Percentiles rank a stretch among this genome's conserved stretches.
Evolutionary conservation across 1,284 basidiomycete genomes (phyloP).

Genomic region (Boletus semigastroideus): DNA sequence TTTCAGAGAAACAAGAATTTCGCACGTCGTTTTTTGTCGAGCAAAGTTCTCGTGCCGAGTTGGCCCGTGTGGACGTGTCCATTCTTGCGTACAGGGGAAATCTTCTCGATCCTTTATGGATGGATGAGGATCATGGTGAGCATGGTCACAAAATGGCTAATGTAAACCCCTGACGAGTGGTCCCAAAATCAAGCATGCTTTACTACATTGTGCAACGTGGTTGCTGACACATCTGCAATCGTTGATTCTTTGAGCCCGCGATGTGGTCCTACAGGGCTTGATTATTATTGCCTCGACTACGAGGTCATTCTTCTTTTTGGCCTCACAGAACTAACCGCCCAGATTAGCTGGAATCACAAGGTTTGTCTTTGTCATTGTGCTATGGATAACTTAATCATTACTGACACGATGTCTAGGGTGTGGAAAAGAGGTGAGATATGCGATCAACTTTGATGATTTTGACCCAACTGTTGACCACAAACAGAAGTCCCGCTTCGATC

Average conservation of each 20-base stretch:
- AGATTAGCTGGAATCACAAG: conserved; percentile 19
- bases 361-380: conserved; percentile 3
- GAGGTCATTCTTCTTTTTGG: conserved; percentile 17
- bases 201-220: conserved; percentile 8
- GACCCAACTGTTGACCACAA: not conserved
- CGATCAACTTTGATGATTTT: not conserved
- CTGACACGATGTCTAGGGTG: conserved; percentile 13
- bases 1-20: conserved; percentile 15
- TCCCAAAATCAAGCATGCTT: conserved; percentile 6
- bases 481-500: conserved; percentile 38
- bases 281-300: conserved; percentile 5
- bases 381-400: too few species aligned
- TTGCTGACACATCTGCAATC: conserved; percentile 13
- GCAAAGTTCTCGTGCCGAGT: not conserved
- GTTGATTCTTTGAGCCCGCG: not conserved
- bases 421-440: conserved; percentile 27
- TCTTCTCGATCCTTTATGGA: conserved; percentile 14
- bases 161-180: not conserved
- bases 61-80: not conserved
- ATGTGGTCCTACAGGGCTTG: not conserved
- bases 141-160: not conserved
- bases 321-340: conserved; percentile 19
- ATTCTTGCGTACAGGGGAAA: conserved; percentile 17
- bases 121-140: conserved; percentile 17
- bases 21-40: not conserved